A percentile compares a stretch with the other conserved stretches of the same genome.
These are phyloP conservation scores for Aspergillus quadrilineatus DNA, from an alignment of 2,329 filamentous ascomycete genomes.

Conservation along the genomic window DNA sequence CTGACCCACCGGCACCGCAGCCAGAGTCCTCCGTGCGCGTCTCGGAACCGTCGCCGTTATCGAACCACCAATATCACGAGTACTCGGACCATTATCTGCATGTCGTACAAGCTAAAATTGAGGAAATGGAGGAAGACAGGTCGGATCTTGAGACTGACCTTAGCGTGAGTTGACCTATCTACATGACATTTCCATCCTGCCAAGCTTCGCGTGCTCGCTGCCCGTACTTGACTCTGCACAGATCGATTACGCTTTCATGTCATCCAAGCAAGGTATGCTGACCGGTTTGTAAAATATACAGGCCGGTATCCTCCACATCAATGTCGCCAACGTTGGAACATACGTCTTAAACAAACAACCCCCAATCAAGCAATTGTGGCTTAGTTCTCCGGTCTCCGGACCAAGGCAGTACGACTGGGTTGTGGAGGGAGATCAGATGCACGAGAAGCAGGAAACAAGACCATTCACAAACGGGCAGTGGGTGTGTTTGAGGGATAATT, in stretches of 20 bases:
- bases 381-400: constrained; percentile 84
- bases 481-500: constrained; percentile 85
- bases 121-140: constrained; percentile 71
- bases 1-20: constrained; percentile 51
- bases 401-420: constrained; percentile 96
- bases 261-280: background rate
- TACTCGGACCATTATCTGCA: constrained; percentile 74
- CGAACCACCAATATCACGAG: constrained; percentile 71
- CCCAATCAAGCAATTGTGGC: constrained; percentile 96
- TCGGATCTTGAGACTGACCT: constrained; percentile 82
- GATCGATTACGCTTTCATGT: background rate
- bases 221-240: background rate
- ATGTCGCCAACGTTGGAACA: constrained; percentile 67
- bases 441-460: constrained; percentile 72
- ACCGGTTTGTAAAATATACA: constrained; percentile 37
- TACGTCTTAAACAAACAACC: constrained; percentile 99
- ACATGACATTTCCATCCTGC: background rate
- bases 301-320: constrained; percentile 82
- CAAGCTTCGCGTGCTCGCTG: background rate
- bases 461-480: constrained; percentile 62
- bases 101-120: constrained; percentile 58
- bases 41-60: constrained; percentile 62
- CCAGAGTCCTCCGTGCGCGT: constrained; percentile 39
- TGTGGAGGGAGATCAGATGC: constrained; percentile 65
- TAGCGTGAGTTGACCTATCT: constrained; percentile 61